Conservation (phyloP, 1,139 yeast species). For the Maudiozyma humilis region DNA sequence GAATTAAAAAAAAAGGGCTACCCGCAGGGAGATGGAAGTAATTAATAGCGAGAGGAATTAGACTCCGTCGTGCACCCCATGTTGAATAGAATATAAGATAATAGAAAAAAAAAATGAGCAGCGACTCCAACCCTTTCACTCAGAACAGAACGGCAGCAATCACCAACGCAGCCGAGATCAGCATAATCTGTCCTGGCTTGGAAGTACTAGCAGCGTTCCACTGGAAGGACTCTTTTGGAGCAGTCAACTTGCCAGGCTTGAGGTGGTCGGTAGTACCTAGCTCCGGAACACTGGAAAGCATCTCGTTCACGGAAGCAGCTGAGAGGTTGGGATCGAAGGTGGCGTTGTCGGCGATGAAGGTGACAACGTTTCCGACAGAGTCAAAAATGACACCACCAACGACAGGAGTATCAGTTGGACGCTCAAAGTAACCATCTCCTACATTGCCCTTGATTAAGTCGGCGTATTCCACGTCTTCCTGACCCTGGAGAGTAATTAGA, state of each 20-base stretch:
- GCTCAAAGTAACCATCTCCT: constrained; percentile 45
- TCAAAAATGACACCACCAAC: constrained; percentile 63
- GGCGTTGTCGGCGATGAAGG: constrained; percentile 47
- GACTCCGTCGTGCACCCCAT: no score
- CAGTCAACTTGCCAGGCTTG: not conserved
- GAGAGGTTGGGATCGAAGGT: constrained; percentile 34
- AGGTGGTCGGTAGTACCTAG: not conserved
- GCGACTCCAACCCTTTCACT: no score
- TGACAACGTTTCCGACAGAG: constrained; percentile 46
- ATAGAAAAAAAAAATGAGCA: no score
- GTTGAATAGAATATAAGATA: no score
- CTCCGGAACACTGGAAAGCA: constrained; percentile 12
- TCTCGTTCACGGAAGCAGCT: constrained; percentile 19
- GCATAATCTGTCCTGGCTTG: no score
- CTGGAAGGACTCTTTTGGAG: not conserved
- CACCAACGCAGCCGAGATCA: no score
- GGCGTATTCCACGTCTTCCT: constrained; percentile 29
- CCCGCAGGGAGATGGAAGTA: no score
- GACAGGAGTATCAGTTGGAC: constrained; percentile 41
- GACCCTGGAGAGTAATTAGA: constrained; percentile 61
- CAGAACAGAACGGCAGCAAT: no score
- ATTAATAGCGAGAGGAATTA: no score
- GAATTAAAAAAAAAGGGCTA: no score
- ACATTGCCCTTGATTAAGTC: constrained; percentile 48
- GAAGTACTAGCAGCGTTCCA: no score